Evolutionary conservation across 148 eudicot species (phyloP).

Genomic region (Chenopodium suecicum): DNA sequence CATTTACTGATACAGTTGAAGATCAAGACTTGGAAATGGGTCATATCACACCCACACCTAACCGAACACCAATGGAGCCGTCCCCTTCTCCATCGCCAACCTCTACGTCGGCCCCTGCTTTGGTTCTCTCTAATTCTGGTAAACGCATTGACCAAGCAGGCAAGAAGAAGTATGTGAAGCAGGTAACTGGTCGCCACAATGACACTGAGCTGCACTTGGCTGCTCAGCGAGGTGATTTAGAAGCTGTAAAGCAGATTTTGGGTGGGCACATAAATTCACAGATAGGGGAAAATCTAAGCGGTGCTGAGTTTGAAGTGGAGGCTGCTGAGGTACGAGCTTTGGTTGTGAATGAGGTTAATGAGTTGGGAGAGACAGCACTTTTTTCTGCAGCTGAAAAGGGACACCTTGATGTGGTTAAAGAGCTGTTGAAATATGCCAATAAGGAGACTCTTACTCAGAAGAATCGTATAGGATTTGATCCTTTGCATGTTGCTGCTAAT

Average conservation of each 20-base stretch:
- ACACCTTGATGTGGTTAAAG: conserved; percentile 69
- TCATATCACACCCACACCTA: conserved; percentile 27
- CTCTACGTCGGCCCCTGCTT: conserved; percentile 62
- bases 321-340: conserved; percentile 67
- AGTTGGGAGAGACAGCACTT: conserved; percentile 75
- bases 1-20: conserved; percentile 22
- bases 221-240: conserved; percentile 77
- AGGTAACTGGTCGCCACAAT: conserved; percentile 84
- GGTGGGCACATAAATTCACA: conserved; percentile 58
- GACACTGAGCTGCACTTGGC: conserved; percentile 88
- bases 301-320: conserved; percentile 65
- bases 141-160: conserved; percentile 84
- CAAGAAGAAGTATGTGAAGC: conserved; percentile 83
- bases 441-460: conserved; percentile 60
- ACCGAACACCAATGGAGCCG: conserved; percentile 32
- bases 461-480: conserved; percentile 58
- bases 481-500: conserved; percentile 77
- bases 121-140: conserved; percentile 77
- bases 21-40: conserved; percentile 49
- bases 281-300: conserved; percentile 60
- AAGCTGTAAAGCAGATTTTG: conserved; percentile 64
- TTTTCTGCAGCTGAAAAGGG: conserved; percentile 74
- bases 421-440: conserved; percentile 64
- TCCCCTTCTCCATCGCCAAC: conserved; percentile 79
- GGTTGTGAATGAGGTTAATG: conserved; percentile 76